Conservation (phyloP, 495 filamentous ascomycete species). For the Chaetomium cochliodes region DNA sequence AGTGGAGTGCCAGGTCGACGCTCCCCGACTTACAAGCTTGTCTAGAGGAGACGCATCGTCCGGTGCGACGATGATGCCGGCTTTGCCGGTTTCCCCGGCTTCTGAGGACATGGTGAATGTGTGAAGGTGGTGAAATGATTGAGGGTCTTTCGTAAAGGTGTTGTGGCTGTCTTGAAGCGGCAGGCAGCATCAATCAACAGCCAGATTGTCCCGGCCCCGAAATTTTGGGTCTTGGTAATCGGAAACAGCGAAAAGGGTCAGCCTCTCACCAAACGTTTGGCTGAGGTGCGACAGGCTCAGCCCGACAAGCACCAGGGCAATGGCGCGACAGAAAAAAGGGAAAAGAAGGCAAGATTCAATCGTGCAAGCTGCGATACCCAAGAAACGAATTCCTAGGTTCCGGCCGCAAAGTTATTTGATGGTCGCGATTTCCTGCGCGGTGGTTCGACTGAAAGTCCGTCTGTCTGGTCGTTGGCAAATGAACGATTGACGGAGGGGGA, state of each 20-base stretch:
- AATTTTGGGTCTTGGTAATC: constrained; percentile 18
- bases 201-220: constrained; percentile 10
- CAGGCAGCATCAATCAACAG: constrained; percentile 10
- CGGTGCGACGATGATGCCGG: constrained; percentile 48
- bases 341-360: background rate
- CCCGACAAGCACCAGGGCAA: background rate
- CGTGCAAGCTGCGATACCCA: background rate
- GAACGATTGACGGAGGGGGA: constrained; percentile 10
- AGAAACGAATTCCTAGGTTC: background rate
- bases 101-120: constrained; percentile 38
- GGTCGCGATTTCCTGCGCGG: background rate
- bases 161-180: constrained; percentile 14
- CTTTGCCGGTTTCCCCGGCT: constrained; percentile 43
- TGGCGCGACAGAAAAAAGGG: background rate
- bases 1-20: background rate
- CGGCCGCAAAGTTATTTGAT: background rate
- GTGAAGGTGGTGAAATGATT: background rate
- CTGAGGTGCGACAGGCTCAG: constrained; percentile 10
- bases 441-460: background rate
- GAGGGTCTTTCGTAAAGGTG: background rate
- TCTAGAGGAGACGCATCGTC: constrained; percentile 43
- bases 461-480: background rate
- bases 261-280: constrained; percentile 12
- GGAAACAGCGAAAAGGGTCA: constrained; percentile 11
- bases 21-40: constrained; percentile 44